A percentile compares a stretch with the other conserved stretches of the same genome.
Conservation (phyloP, 2,329 filamentous ascomycete genomes). For the Penicillium crustosum region DNA sequence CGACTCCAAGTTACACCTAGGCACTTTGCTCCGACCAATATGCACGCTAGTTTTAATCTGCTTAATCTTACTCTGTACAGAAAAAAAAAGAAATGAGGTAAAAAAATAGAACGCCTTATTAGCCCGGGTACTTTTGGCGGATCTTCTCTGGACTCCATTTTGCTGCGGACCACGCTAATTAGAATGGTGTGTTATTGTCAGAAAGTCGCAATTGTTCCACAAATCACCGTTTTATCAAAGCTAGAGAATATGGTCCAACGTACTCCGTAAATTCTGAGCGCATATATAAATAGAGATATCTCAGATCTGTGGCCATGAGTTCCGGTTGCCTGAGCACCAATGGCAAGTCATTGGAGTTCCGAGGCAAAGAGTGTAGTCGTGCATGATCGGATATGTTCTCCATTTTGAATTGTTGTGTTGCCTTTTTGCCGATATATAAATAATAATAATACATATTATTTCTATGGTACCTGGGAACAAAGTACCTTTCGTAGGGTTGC, state of each 20-base stretch:
- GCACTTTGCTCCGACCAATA: constrained; percentile 4
- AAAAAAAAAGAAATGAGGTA: background rate
- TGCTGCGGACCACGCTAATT: constrained; percentile 10
- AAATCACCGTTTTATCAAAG: constrained; percentile 6
- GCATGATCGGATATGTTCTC: constrained; percentile 24
- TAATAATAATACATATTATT: no score
- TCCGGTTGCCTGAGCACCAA: constrained; percentile 21
- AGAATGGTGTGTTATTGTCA: background rate
- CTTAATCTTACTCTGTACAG: background rate
- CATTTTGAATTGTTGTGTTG: background rate
- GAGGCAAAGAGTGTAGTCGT: constrained; percentile 8
- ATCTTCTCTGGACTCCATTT: background rate
- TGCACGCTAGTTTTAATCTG: background rate
- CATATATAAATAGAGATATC: background rate
- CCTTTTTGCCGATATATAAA: background rate
- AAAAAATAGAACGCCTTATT: background rate
- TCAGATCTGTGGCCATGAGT: background rate
- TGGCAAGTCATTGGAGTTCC: constrained; percentile 2
- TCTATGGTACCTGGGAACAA: background rate
- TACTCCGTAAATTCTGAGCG: no score
- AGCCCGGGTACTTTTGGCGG: constrained; percentile 3
- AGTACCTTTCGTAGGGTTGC: background rate
- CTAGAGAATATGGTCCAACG: background rate
- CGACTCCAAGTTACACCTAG: background rate
- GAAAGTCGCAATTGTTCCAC: constrained; percentile 13